phyloP scores from a whole-genome alignment of 805 yeast species.

The Blastobotrys americana region DNA sequence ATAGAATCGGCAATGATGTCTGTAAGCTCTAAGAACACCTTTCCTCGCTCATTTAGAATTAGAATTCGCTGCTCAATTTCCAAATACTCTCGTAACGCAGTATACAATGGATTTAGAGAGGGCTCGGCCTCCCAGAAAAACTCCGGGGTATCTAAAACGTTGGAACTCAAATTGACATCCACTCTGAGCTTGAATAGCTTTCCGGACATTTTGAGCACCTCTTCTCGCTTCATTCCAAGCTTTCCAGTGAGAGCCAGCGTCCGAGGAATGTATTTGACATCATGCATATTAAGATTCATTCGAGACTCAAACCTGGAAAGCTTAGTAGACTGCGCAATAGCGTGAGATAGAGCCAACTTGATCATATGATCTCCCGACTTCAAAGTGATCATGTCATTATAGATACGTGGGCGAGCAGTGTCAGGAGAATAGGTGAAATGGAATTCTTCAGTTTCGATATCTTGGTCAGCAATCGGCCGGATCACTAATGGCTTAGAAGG shows the following conservation, averaged over 20 bases:
- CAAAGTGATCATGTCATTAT: conserved; percentile 88
- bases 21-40: conserved; percentile 86
- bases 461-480: conserved; percentile 71
- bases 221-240: conserved; percentile 76
- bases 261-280: conserved; percentile 85
- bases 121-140: conserved; percentile 96
- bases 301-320: conserved; percentile 85
- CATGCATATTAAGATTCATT: conserved; percentile 74
- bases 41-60: conserved; percentile 87
- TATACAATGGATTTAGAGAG: conserved; percentile 84
- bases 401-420: conserved; percentile 43
- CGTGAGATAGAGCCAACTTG: conserved; percentile 88
- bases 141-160: conserved; percentile 90
- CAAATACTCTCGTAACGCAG: conserved; percentile 81
- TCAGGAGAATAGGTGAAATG: conserved; percentile 57
- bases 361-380: conserved; percentile 88
- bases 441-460: conserved; percentile 87
- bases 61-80: conserved; percentile 94
- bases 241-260: conserved; percentile 85
- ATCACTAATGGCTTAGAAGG: conserved; percentile 41
- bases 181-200: conserved; percentile 82
- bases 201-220: conserved; percentile 82
- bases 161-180: conserved; percentile 86
- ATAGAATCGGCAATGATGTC: conserved; percentile 90
- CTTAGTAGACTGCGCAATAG: conserved; percentile 94